Conservation (phyloP, 805 yeast genomes). For the Candida palmyrensis region DNA sequence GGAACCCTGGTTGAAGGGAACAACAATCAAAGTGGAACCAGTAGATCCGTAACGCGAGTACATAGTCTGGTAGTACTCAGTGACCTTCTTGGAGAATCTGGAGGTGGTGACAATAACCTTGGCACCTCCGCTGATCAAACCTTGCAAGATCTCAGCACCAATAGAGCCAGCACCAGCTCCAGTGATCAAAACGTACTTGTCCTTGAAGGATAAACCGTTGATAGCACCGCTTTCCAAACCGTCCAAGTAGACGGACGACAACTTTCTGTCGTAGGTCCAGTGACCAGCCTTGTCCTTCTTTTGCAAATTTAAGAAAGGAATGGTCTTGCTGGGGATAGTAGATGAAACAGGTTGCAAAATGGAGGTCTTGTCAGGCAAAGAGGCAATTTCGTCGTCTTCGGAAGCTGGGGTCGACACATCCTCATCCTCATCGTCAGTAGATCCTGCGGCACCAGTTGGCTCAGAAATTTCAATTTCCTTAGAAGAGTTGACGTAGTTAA, state of each 20-base stretch:
- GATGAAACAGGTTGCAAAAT: conserved; percentile 72
- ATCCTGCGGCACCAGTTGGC: conserved; percentile 45
- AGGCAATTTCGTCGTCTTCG: conserved; percentile 76
- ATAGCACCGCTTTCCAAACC: conserved; percentile 92
- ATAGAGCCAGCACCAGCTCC: conserved; percentile 99
- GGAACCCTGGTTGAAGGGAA: conserved; percentile 98
- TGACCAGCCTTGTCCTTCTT: conserved; percentile 63
- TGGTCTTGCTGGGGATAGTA: conserved; percentile 71
- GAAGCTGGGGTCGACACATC: conserved; percentile 44
- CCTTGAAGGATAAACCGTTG: conserved; percentile 87
- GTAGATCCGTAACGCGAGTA: conserved; percentile 90
- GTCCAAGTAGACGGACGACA: conserved; percentile 76
- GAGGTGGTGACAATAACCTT: conserved; percentile 95
- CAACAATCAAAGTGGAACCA: conserved; percentile 90
- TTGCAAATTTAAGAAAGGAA: conserved; percentile 93
- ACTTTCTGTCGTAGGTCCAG: conserved; percentile 80
- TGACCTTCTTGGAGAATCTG: conserved; percentile 86
- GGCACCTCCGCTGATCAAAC: conserved; percentile 96
- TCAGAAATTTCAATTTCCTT: conserved; percentile 67
- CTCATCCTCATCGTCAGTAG: conserved; percentile 23
- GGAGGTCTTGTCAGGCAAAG: conserved; percentile 68
- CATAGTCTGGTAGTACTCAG: conserved; percentile 92
- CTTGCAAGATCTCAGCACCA: conserved; percentile 95
- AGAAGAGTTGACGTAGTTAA: conserved; percentile 62
- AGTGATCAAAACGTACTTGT: conserved; percentile 84